Base-by-base conservation (phyloP, 1,284 basidiomycete species). In the Somion occarium region DNA sequence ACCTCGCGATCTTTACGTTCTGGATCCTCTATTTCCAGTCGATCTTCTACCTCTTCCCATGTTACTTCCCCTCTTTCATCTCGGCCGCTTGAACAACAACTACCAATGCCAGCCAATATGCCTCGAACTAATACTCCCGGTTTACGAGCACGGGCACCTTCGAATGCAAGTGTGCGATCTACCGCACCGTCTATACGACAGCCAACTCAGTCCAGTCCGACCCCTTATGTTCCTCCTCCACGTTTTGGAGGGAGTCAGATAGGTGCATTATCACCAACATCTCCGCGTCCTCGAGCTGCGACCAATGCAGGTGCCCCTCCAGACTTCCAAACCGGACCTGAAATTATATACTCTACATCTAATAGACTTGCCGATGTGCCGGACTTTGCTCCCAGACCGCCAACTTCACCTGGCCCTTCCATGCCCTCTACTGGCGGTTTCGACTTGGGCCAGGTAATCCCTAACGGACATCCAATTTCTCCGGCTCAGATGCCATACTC, bases 201-300 rank as follows among this genome's bases (percentile, higher is more conserved):
- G 15, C 64, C 61, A 4, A 56, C 51, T 12, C 60, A 60, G 41
- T 63, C 60, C 13, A 57, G 44, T 30, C 58, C 63, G 1, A 38
- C 57, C 5, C 60, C 56, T 13, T 59, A 50, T 48, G 30, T 47
- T 23, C 44, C 48, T 50, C 27, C 53, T 25, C 34, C 53, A 25
- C 42, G 46, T 20, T n/a, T n/a, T n/a, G n/a, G n/a, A n/a, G 30
- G 47, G n/a, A 49, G 48, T 15, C 41, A 52, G 19, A 30, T 47
- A n/a, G 24, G 30, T 19, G 24, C 43, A 22, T 18, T 41, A 13
- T 48, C 44, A 18, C 44, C 37, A n/a, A 27, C 34, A 13, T 51
- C 42, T 52, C 55, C 24, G 26, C 64, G 64, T 19, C 54, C 59
- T 15, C 53, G 65, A 18, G 54, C 64, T 13, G 55, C 57, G n/a